Evolutionary conservation across 2,329 filamentous ascomycete genomes (phyloP).

Genomic region (Neophaeococcomyces aloes): DNA sequence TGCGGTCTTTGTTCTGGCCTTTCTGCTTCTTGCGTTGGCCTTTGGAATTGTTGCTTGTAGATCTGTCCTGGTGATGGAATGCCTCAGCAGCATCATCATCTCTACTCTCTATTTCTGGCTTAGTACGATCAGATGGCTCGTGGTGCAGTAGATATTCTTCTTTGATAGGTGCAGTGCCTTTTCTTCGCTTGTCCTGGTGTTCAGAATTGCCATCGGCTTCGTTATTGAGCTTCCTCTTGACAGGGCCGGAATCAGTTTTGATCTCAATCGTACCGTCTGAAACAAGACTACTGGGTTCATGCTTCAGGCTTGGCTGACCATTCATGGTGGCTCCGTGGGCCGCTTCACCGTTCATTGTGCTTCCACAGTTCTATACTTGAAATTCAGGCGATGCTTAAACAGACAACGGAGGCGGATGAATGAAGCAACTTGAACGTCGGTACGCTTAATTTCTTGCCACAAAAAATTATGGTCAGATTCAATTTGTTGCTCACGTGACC

Average conservation of each 20-base stretch:
- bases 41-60: slow-evolving; percentile 28
- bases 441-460: too few relatives aligned
- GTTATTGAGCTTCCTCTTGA: slow-evolving; percentile 48
- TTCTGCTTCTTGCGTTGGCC: slow-evolving; percentile 53
- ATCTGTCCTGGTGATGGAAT: slow-evolving; percentile 36
- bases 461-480: too few relatives aligned
- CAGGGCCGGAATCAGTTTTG: slow-evolving; percentile 40
- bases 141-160: slow-evolving; percentile 47
- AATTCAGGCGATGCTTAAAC: too few relatives aligned
- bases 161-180: slow-evolving; percentile 61
- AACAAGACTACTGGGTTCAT: slow-evolving; percentile 5
- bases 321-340: neutral
- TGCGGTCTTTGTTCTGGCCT: slow-evolving; percentile 74
- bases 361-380: too few relatives aligned
- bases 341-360: neutral
- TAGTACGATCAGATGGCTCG: slow-evolving; percentile 15
- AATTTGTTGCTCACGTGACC: too few relatives aligned
- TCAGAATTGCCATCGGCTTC: slow-evolving; percentile 22
- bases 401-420: too few relatives aligned
- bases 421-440: too few relatives aligned
- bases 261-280: slow-evolving; percentile 2
- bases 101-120: slow-evolving; percentile 28
- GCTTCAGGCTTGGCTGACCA: neutral
- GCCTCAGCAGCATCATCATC: slow-evolving; percentile 53
- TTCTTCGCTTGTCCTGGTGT: slow-evolving; percentile 30